phyloP scores from a whole-genome alignment of 306 rosid genomes.

The Betula pendula region DNA sequence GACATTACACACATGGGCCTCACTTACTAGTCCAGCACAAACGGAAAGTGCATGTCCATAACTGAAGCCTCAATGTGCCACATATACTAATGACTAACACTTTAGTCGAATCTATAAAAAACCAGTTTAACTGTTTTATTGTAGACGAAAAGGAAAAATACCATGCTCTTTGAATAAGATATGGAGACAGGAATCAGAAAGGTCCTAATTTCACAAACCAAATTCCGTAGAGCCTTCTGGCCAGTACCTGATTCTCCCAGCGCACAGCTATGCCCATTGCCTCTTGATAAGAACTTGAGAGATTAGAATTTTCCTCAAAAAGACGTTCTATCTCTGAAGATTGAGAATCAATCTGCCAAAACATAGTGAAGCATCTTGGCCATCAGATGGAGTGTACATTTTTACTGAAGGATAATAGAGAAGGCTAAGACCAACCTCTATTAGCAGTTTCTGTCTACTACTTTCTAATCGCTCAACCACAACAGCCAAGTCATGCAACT shows the following conservation, averaged over 20 bases:
- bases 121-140: neutral
- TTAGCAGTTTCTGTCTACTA: slow-evolving; percentile 90
- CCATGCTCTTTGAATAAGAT: neutral
- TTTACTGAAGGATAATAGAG: neutral
- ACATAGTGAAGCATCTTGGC: slow-evolving; percentile 25
- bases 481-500: slow-evolving; percentile 91
- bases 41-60: neutral
- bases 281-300: slow-evolving; percentile 68
- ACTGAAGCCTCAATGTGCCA: neutral
- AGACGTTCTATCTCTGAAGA: slow-evolving; percentile 87
- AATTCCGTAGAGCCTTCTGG: neutral
- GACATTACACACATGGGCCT: neutral
- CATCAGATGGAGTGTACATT: slow-evolving; percentile 29
- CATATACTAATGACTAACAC: neutral
- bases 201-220: neutral
- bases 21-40: neutral
- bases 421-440: slow-evolving; percentile 54
- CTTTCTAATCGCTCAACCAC: slow-evolving; percentile 87
- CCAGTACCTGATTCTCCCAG: slow-evolving; percentile 88
- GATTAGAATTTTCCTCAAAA: slow-evolving; percentile 84
- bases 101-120: neutral
- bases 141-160: neutral
- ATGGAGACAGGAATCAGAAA: neutral
- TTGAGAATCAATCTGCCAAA: slow-evolving; percentile 84
- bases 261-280: slow-evolving; percentile 49